A percentile compares a stretch with the other conserved stretches of the same genome.
Evolutionary conservation across 2,329 filamentous ascomycete genomes (phyloP).

Genomic region (Monilinia fructicola): DNA sequence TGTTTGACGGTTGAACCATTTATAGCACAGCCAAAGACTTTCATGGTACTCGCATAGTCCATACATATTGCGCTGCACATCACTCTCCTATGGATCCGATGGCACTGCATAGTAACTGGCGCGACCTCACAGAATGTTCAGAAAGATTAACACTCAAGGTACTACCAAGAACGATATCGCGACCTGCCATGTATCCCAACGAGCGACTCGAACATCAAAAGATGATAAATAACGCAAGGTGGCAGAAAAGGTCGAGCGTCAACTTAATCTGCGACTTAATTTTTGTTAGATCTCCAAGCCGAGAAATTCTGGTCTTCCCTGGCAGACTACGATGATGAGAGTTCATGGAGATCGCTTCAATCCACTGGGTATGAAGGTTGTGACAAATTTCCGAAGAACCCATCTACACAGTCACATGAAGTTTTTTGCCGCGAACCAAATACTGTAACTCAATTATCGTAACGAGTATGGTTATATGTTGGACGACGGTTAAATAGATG

Average conservation of each 20-base stretch:
- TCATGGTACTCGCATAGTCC: neutral
- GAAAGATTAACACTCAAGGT: neutral
- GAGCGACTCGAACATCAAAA: neutral
- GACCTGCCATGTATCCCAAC: neutral
- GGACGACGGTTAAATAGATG: neutral
- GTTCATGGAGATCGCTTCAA: neutral
- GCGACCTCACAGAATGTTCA: neutral
- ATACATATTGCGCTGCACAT: neutral
- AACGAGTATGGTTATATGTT: neutral
- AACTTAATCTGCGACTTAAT: accelerated
- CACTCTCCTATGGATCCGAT: no score
- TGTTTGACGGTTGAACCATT: neutral
- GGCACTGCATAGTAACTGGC: neutral
- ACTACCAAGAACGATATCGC: neutral
- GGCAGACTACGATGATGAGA: neutral
- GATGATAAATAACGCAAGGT: neutral
- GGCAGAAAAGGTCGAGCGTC: accelerated
- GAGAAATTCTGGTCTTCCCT: no score
- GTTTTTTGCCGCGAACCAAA: neutral
- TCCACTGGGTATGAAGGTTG: no score
- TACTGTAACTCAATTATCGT: neutral
- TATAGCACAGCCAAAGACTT: neutral
- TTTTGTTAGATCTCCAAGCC: neutral
- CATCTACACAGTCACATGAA: neutral
- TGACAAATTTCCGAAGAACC: neutral